These are phyloP conservation scores for Zygnema circumcarinatum DNA, from an alignment of 139 green algal species.

Conservation along the genomic window DNA sequence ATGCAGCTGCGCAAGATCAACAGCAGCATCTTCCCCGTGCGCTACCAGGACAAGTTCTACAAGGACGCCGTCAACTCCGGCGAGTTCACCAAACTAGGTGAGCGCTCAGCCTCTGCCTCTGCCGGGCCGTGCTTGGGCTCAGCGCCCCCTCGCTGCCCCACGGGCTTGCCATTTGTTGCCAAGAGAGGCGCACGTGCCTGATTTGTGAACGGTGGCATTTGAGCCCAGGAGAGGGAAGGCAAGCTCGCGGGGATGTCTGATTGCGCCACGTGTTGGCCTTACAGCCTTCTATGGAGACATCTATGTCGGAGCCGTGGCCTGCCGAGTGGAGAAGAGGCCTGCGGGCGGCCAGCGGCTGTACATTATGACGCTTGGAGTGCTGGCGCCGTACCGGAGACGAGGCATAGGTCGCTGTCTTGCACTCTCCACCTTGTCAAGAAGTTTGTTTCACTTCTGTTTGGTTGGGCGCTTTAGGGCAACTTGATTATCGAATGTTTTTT, in stretches of 20 bases:
- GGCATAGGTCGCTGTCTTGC: conserved; percentile 71
- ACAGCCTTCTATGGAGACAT: conserved; percentile 67
- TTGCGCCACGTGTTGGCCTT: too few relatives aligned
- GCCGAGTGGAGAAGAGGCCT: conserved; percentile 68
- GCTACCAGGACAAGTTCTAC: conserved; percentile 61
- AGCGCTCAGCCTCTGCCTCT: too few relatives aligned
- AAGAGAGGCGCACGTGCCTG: too few relatives aligned
- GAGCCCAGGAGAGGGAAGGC: too few relatives aligned
- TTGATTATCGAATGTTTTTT: too few relatives aligned
- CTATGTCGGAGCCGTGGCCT: conserved; percentile 75
- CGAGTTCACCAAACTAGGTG: conserved; percentile 47
- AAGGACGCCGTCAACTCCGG: conserved; percentile 41
- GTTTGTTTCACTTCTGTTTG: too few relatives aligned
- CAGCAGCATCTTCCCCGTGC: conserved; percentile 56
- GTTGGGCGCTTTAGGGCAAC: too few relatives aligned
- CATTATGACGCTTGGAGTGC: conserved; percentile 87
- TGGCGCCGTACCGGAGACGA: conserved; percentile 81
- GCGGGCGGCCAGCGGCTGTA: conserved; percentile 71
- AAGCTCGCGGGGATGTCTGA: too few relatives aligned
- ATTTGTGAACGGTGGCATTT: too few relatives aligned
- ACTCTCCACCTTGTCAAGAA: background rate
- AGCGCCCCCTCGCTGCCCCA: too few relatives aligned
- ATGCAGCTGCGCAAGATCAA: conserved; percentile 59
- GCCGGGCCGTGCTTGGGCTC: too few relatives aligned
- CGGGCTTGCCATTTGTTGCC: too few relatives aligned